Evolutionary conservation across 2,329 filamentous ascomycete genomes (phyloP).

Genomic region (Sclerotinia sclerotiorum): DNA sequence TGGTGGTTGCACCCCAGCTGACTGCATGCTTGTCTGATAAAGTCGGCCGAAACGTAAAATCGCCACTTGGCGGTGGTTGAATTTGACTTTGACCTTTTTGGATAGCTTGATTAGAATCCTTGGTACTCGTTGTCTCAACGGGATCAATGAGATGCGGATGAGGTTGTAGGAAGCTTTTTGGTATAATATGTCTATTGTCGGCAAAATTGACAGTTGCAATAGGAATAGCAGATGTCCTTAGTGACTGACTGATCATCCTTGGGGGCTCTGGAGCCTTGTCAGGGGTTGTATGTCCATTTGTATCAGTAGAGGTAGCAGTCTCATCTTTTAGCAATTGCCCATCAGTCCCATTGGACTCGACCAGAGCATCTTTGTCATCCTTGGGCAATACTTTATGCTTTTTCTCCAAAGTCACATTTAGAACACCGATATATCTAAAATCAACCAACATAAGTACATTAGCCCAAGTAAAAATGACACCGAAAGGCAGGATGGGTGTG

Average conservation of each 20-base stretch:
- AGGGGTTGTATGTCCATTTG: constrained; percentile 25
- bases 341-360: constrained; percentile 26
- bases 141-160: constrained; percentile 48
- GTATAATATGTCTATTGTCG: constrained; percentile 91
- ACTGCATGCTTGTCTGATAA: constrained; percentile 59
- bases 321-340: constrained; percentile 28
- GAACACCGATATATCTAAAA: constrained; percentile 85
- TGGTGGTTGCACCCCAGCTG: constrained; percentile 61
- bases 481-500: constrained; percentile 18
- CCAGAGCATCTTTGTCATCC: constrained; percentile 47
- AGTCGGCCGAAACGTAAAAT: constrained; percentile 42
- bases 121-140: constrained; percentile 32
- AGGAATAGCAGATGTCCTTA: constrained; percentile 62
- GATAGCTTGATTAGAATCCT: constrained; percentile 39
- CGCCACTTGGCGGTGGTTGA: constrained; percentile 26
- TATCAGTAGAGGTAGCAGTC: constrained; percentile 6
- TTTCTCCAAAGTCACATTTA: constrained; percentile 95
- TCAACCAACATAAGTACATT: constrained; percentile 33
- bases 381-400: constrained; percentile 59
- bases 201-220: constrained; percentile 91
- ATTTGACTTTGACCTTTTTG: constrained; percentile 35
- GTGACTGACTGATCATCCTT: constrained; percentile 69
- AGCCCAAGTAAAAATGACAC: constrained; percentile 22
- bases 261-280: constrained; percentile 40
- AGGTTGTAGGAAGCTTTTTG: constrained; percentile 71